Percentiles rank a stretch among this genome's conserved stretches.
Conservation (phyloP, 345 rosid species). For the Hibiscus trionum region DNA sequence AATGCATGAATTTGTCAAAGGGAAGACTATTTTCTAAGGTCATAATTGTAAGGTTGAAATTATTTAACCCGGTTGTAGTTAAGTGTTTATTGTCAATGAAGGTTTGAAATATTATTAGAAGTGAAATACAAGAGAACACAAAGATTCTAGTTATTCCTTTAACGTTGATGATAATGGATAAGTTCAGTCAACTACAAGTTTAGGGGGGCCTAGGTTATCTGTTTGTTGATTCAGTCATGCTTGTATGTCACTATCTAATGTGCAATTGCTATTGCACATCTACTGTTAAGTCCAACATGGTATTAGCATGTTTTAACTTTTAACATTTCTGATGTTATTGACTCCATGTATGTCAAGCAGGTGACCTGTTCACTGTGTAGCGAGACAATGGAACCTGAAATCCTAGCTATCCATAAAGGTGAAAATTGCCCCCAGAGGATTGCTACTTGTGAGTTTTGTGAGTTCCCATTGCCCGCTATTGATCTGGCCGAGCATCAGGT, state of each 20-base stretch:
- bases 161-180: not conserved
- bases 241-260: not conserved
- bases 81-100: not conserved
- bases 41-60: not conserved
- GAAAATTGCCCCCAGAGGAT: conserved; percentile 91
- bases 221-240: not conserved
- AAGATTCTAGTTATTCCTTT: not conserved
- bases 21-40: not conserved
- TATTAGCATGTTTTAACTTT: not conserved
- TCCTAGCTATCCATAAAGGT: conserved; percentile 65
- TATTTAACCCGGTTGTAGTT: not conserved
- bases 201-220: not conserved
- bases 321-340: not conserved
- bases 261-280: too few species aligned
- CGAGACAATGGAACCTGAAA: conserved; percentile 82
- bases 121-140: not conserved
- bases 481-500: conserved; percentile 99
- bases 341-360: conserved; percentile 33
- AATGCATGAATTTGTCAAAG: not conserved
- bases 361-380: conserved; percentile 82
- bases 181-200: not conserved
- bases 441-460: conserved; percentile 88
- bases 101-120: not conserved
- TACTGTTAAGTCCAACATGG: too few species aligned
- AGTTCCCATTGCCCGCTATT: conserved; percentile 88